phyloP scores from a whole-genome alignment of 768 basidiomycete species.

The Kwoniella bestiolae region DNA sequence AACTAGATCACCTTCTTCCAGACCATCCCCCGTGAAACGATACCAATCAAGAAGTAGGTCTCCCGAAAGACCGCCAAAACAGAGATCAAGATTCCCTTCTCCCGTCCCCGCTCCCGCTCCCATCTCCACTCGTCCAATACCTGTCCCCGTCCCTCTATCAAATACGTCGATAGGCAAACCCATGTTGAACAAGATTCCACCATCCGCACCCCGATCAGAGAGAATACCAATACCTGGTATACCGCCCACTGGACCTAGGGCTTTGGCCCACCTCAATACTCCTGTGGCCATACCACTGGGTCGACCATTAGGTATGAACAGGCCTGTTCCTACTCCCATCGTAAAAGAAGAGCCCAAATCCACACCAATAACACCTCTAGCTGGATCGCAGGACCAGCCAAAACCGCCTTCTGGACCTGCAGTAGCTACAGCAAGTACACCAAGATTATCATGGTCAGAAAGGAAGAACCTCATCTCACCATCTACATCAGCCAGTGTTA shows the following conservation, averaged over 20 bases:
- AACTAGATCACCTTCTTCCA: slow-evolving; percentile 14
- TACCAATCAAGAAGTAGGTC: slow-evolving; percentile 5
- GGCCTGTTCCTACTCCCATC: background rate
- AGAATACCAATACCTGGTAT: slow-evolving; percentile 20
- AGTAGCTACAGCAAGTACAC: background rate
- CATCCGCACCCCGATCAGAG: slow-evolving; percentile 39
- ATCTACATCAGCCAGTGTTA: slow-evolving; percentile 7
- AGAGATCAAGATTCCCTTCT: slow-evolving; percentile 4
- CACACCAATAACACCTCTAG: background rate
- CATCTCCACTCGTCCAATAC: slow-evolving; percentile 2
- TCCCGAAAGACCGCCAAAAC: slow-evolving; percentile 6
- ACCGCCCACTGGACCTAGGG: slow-evolving; percentile 35
- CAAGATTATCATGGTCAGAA: slow-evolving; percentile 43
- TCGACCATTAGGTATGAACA: slow-evolving; percentile 9
- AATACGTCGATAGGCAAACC: background rate
- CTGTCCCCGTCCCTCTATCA: background rate
- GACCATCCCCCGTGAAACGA: slow-evolving; percentile 19
- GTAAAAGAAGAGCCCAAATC: slow-evolving; percentile 10
- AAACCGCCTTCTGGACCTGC: slow-evolving; percentile 4
- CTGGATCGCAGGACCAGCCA: background rate
- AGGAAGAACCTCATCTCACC: slow-evolving; percentile 24
- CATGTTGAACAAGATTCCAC: slow-evolving; percentile 25
- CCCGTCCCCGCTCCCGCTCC: background rate
- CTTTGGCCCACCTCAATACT: slow-evolving; percentile 23
- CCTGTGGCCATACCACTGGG: slow-evolving; percentile 17